Evolutionary conservation across 805 yeast species (phyloP).

Genomic region (Candida pseudofarinosa): DNA sequence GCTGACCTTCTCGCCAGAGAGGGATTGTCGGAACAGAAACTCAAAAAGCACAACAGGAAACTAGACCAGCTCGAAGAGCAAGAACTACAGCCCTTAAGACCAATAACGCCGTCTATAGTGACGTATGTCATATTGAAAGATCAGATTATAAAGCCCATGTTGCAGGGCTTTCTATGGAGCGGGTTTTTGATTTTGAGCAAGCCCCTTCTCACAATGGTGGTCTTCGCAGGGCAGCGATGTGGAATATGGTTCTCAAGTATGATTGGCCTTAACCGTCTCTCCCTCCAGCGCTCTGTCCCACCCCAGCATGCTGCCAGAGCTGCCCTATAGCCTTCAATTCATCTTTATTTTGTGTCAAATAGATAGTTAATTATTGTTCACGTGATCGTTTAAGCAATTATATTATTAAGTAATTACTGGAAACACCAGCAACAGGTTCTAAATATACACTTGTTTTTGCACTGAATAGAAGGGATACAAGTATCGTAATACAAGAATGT

Average conservation of each 20-base stretch:
- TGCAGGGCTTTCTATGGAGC: constrained; percentile 50
- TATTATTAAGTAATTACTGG: not conserved
- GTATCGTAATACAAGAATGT: constrained; percentile 11
- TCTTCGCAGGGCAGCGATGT: constrained; percentile 22
- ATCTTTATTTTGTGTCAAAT: not conserved
- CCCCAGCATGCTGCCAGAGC: not conserved
- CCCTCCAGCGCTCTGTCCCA: not conserved
- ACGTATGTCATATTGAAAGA: constrained; percentile 48
- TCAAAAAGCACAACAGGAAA: constrained; percentile 13
- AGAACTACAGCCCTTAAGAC: constrained; percentile 24
- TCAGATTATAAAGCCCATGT: constrained; percentile 49
- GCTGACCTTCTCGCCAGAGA: not conserved
- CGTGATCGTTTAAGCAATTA: not conserved
- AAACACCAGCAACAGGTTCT: not conserved
- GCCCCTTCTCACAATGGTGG: constrained; percentile 30
- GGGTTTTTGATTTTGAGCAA: constrained; percentile 32
- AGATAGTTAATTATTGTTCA: not conserved
- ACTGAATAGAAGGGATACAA: too few species aligned
- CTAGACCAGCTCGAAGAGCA: constrained; percentile 14
- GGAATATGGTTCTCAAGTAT: constrained; percentile 22
- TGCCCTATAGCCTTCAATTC: not conserved
- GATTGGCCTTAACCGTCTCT: constrained; percentile 15
- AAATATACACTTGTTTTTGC: not conserved
- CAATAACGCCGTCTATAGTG: constrained; percentile 43
- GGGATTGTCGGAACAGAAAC: constrained; percentile 16